phyloP scores from a whole-genome alignment of 176 grass and related monocot species.

The Hyparrhenia diplandra region DNA sequence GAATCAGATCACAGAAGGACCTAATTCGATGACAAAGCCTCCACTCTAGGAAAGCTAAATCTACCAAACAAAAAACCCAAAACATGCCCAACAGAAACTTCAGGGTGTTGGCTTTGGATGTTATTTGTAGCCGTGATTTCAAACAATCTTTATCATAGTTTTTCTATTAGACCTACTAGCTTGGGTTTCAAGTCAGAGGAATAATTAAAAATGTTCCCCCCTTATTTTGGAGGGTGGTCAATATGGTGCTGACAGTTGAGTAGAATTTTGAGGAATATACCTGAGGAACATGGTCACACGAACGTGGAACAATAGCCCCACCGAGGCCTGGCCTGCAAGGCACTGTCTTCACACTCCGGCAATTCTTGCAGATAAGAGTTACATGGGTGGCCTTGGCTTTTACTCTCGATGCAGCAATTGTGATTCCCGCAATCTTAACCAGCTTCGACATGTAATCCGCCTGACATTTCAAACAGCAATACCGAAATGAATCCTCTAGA shows the following conservation, averaged over 20 bases:
- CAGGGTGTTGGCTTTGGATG: too few relatives aligned
- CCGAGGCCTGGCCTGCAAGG: slow-evolving; percentile 88
- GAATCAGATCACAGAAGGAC: too few relatives aligned
- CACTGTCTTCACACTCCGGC: slow-evolving; percentile 62
- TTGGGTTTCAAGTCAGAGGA: not conserved
- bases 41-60: too few relatives aligned
- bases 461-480: slow-evolving; percentile 11
- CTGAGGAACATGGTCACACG: slow-evolving; percentile 78
- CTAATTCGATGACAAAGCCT: too few relatives aligned
- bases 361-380: slow-evolving; percentile 92
- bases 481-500: not conserved
- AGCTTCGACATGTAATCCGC: slow-evolving; percentile 91
- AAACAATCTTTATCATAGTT: not conserved
- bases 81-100: too few relatives aligned
- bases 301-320: slow-evolving; percentile 83
- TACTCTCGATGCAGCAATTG: slow-evolving; percentile 85
- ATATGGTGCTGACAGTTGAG: not conserved
- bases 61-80: too few relatives aligned
- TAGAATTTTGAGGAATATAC: slow-evolving; percentile 24
- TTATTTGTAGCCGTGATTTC: not conserved
- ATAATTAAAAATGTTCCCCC: not conserved
- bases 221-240: not conserved
- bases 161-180: too few relatives aligned
- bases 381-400: slow-evolving; percentile 98
- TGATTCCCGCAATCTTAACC: slow-evolving; percentile 87